phyloP scores from a whole-genome alignment of 768 basidiomycete species.

The Suillus subluteus region DNA sequence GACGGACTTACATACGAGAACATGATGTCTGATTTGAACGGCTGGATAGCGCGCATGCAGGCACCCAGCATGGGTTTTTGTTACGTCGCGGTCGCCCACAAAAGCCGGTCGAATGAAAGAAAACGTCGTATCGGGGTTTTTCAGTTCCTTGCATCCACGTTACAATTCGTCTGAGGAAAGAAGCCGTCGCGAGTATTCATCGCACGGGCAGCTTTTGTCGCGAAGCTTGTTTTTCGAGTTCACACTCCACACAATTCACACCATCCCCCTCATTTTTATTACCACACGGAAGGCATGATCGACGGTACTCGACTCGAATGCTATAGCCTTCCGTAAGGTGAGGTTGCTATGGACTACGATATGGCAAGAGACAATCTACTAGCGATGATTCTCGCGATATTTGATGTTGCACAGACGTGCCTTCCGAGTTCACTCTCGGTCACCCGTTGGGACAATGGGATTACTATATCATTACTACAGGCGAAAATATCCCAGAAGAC shows the following conservation, averaged over 20 bases:
- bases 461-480: conserved; percentile 80
- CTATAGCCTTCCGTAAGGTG: background rate
- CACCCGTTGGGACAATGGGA: conserved; percentile 61
- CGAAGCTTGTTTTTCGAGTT: background rate
- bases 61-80: background rate
- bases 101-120: background rate
- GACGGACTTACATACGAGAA: background rate
- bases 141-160: background rate
- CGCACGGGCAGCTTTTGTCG: background rate
- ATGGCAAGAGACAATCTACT: background rate
- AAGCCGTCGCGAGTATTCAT: background rate
- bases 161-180: background rate
- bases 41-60: background rate
- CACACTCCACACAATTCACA: background rate
- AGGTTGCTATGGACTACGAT: background rate
- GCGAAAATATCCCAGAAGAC: conserved; percentile 82
- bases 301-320: background rate
- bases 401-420: background rate
- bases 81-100: background rate
- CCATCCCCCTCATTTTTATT: background rate
- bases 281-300: background rate
- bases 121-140: background rate
- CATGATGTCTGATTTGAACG: background rate
- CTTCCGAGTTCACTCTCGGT: background rate
- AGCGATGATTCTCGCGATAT: background rate